Evolutionary conservation across 1,139 yeast genomes (phyloP), one percentile per base, ranked within the genome.

Genomic region (Kodamaea sp.): DNA sequence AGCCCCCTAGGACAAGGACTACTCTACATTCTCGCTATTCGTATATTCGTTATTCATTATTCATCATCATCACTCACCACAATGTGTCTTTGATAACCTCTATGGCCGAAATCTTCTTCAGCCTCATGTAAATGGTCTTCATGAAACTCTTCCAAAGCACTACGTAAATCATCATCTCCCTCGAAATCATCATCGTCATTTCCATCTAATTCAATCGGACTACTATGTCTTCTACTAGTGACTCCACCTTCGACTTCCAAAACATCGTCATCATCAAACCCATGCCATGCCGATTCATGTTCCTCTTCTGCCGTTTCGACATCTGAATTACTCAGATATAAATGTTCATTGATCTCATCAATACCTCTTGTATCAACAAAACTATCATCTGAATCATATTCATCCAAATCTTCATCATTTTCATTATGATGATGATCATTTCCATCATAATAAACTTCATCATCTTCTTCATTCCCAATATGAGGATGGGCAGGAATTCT

Each of bases 361-460:
- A 41, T 32, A n/a, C 44, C 54, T 24, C 60, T 40, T 7, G 46
- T 41, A 36, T 57, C 61, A 12, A 57, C 50, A 39, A 58, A 58
- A 37, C 61, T 54, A 39, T 57, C 62, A 8, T 50, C 53, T 12
- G 53, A 46, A 36, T 56, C 61, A 41, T 55, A 55, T 15, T 44
- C 52, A 12, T 52, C 50, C 8, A 12, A 32, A 7, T 44, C 46
- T 7, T 36, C 46, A 15, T 40, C 47, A 10, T 37, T 45, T n/a
- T 50, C 50, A 33, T 52, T 53, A 33, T 50, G 55, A 30, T 50
- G 43, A 36, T 48, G 49, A 10, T 48, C 55, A n/a, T 57, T 60
- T 9, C 57, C 62, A 27, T 55, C 60, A 8, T 49, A 24, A 42
- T 57, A 59, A 10, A 45, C 48, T 29, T 45, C 49, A n/a, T 37